Percentiles rank a stretch among this genome's conserved stretches.
Conservation (phyloP, 1,284 basidiomycete species). For the Papiliotrema laurentii region DNA sequence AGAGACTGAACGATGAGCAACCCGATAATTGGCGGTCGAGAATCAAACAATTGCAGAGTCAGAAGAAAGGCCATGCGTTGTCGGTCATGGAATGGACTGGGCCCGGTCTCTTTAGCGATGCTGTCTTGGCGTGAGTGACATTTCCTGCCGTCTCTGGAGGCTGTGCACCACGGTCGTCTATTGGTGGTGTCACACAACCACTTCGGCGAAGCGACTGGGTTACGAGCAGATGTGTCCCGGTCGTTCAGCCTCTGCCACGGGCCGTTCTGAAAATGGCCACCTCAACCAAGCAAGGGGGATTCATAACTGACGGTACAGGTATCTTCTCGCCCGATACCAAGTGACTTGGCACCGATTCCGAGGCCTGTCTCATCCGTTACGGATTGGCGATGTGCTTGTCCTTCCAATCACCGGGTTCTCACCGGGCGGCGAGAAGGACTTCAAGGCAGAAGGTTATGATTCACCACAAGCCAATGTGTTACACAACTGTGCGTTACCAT, state of each 20-base stretch:
- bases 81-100: conserved; percentile 48
- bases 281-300: too few relatives aligned
- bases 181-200: too few relatives aligned
- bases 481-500: conserved; percentile 30
- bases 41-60: conserved; percentile 10
- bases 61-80: conserved; percentile 23
- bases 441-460: conserved; percentile 22
- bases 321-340: conserved; percentile 39
- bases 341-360: conserved; percentile 46
- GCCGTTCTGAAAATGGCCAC: too few relatives aligned
- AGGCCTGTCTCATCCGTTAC: conserved; percentile 36
- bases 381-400: conserved; percentile 46
- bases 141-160: background rate
- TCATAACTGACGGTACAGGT: conserved; percentile 18
- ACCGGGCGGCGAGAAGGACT: conserved; percentile 38
- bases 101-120: conserved; percentile 40
- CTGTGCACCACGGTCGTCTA: background rate
- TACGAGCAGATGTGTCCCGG: too few relatives aligned
- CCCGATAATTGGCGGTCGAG: conserved; percentile 10
- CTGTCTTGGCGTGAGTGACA: conserved; percentile 34
- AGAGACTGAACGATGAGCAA: conserved; percentile 6
- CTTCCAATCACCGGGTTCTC: conserved; percentile 46
- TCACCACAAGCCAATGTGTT: conserved; percentile 35
- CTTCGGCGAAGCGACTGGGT: too few relatives aligned
- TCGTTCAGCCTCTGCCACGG: too few relatives aligned